Evolutionary conservation across 345 rosid species (phyloP), one percentile per base, ranked within the genome.

Genomic region (Eucalyptus pauciflora): DNA sequence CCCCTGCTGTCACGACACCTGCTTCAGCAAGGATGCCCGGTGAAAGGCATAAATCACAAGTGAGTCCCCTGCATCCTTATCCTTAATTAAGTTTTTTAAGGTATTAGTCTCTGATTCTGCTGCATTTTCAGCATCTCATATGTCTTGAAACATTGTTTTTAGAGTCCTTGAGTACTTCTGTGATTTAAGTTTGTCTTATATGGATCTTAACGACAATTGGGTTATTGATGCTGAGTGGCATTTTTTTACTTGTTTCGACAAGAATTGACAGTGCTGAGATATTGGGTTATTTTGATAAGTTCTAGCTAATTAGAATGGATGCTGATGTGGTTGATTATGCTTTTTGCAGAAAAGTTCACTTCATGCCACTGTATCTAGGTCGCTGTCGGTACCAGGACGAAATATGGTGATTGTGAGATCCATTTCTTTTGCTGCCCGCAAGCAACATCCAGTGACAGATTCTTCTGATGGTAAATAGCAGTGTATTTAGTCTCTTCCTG

Each of bases 391-490:
- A 91, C 96, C 99, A 2, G 96, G 95, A 71, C 89, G 93, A 91
- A 96, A 94, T 91, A 86, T 93, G 90, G 97, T 97, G 48, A 96
- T 97, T 87, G 98, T 97, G 29, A 93, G 98, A 93, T 92, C 97
- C 52, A 87, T 92, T 88, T 96, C 99, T 88, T 95, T 96, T 87
- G 92, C 95, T 89, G 85, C 94, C n/a, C 87, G 33, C 89, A 92
- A 90, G 86, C 94, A 94, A 80, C 91, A 90, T 87, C 85, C 81
- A 56, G 83, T 85, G 1, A 86, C 88, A 50, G 95, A 93, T 92
- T 89, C 94, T 27, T 88, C 58, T 88, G 94, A 92, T 79, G 97
- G 98, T 95, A 94, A 56, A 43, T 27, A 85, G 76, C 83, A 76
- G 27, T 24, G 27, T 31, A 10, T 50, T 86, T 51, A 25, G 87